Base-by-base conservation (phyloP, 2,329 filamentous ascomycete species). In the Diaporthe amygdali region DNA sequence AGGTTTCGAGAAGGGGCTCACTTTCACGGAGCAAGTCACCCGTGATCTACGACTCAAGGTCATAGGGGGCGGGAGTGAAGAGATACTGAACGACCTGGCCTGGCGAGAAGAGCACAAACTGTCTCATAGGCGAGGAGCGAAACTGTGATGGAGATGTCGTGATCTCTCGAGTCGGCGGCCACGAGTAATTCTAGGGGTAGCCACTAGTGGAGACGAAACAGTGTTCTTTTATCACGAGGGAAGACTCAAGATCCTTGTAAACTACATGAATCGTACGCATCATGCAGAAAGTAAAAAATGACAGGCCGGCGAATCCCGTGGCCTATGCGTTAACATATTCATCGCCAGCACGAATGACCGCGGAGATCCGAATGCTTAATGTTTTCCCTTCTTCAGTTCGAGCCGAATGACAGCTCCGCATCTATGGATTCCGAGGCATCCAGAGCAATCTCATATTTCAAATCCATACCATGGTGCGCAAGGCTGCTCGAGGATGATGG, bases 51-150 rank as follows among this genome's bases (percentile, higher is more conserved):
- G 87, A 8, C 83, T 86, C 20, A 86, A 86, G 79, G 85, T 88
- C 12, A 82, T 88, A 0, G 86, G 87, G 3, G 87, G 86, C 14
- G 87, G 87, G 0, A 88, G 86, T 71, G 87, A 89, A 72, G 87
- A 89, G 76, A 88, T 89, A 67, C 81, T 89, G 55, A 82, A 83
- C 0, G 86, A 89, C 73, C 74, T 89, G 44, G 84, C 85, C 2
- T 80, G 88, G n/a, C 82, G 84, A 5, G 84, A 88, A 74, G 87
- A 88, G 74, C 66, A 70, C 46, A 64, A 61, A 30, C 52, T 56
- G 51, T 41, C 71, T 2, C 49, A 59, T 39, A 71, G 61, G 44
- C 56, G 46, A 39, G 64, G 76, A 1, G 81, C 68, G 2, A 72
- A 69, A 14, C 37, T 76, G 44, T 74, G 52, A 14, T 22, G 25